Base-by-base conservation (phyloP, 73 alveolate genomes). In the Blepharisma japonicum region DNA sequence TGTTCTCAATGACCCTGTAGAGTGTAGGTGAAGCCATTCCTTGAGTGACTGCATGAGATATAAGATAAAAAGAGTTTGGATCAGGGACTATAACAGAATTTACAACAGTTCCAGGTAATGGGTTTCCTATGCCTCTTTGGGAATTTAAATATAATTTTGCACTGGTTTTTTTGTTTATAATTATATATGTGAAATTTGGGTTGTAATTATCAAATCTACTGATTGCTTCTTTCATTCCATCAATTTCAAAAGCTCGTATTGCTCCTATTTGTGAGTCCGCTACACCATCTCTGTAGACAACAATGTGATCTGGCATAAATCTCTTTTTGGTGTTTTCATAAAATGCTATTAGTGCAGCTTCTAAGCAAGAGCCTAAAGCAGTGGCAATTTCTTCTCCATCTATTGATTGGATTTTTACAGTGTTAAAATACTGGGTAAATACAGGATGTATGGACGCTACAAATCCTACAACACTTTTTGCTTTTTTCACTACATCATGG, bases 21-120 rank as follows among this genome's bases (percentile, higher is more conserved):
- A 93, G 98, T 66, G 96, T 95, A 9, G 99, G 99, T 7, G 96
- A 74, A 6, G 96, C 96, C 45, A 94, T 83, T n/a, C 99, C 99
- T 86, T 88, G 77, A 71, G 88, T 61, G 11, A 23, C 77, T n/a
- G 11, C n/a, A 11, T 61, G 49, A 23, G 77, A 27, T 61, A 61
- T 61, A 18, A 61, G 77, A 27, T 23, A 61, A 27, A 61, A 61
- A 27, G 18, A 9, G 14, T 61, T 8, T 1, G 14, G 21, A 4
- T 20, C 55, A 18, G 77, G 42, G 3, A 27, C 49, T 61, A 61
- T 27, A 9, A 27, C 49, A 18, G 42, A 23, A 23, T 61, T 61
- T 23, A 61, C 77, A 8, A 61, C 21, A 21, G 77, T 61, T 18
- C 77, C 77, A 11, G 55, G 50, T 23, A 11, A 11, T 20, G 77